phyloP scores from a whole-genome alignment of 805 yeast species.

The Tetrapisispora phaffii region DNA sequence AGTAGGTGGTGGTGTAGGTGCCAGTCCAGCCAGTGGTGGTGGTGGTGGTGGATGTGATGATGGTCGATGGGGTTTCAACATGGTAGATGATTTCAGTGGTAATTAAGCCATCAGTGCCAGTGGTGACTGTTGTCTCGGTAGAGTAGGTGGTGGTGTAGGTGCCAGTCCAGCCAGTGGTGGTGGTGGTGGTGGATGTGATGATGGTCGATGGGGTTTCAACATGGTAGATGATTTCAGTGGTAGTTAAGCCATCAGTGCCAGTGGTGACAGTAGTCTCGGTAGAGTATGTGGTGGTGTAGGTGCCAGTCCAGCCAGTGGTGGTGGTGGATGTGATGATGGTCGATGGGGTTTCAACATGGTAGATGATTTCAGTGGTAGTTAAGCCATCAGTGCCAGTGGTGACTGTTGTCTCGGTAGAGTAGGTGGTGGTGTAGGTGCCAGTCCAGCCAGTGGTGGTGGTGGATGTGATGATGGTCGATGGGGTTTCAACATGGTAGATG shows the following conservation, averaged over 20 bases:
- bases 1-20: constrained; percentile 9
- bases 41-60: constrained; percentile 4
- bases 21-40: constrained; percentile 13
- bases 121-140: constrained; percentile 5
- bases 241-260: constrained; percentile 8
- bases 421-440: constrained; percentile 10
- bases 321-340: not conserved
- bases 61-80: constrained; percentile 4
- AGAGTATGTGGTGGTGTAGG: constrained; percentile 10
- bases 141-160: constrained; percentile 2
- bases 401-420: constrained; percentile 7
- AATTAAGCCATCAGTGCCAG: constrained; percentile 7
- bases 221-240: constrained; percentile 9
- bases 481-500: constrained; percentile 10
- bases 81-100: constrained; percentile 10
- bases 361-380: constrained; percentile 8
- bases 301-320: constrained; percentile 10
- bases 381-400: constrained; percentile 7
- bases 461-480: not conserved
- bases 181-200: not conserved
- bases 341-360: constrained; percentile 7
- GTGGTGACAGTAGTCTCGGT: constrained; percentile 6
- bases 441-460: constrained; percentile 9
- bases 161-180: constrained; percentile 10
- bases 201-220: constrained; percentile 4